Evolutionary conservation across 2,329 filamentous ascomycete species (phyloP), one percentile per base, ranked within the genome.

Genomic region (Basipetospora chlamydospora): DNA sequence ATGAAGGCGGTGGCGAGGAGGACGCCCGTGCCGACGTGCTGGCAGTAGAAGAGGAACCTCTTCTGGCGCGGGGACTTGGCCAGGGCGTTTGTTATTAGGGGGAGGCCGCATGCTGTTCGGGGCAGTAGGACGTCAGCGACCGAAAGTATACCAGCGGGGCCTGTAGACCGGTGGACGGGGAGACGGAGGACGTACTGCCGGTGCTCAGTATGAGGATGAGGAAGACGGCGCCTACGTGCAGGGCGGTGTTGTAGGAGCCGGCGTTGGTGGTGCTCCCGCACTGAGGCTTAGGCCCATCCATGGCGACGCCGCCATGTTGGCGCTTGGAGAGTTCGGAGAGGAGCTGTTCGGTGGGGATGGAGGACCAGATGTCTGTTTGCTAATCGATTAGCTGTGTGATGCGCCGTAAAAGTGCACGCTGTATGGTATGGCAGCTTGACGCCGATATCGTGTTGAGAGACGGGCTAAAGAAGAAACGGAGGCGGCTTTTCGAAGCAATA

Each of bases 1-100:
- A 88, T 81, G 49, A 90, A 90, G 38, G 83, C 82, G 1, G 83
- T 90, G 9, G 84, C 82, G 42, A 90, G 78, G n/a, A 90, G 63
- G 15, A 90, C 84, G 41, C 83, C 83, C 1, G 83, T 90, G 49
- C 83, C 80, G 44, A 84, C 80, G 58, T 85, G 80, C 44, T 80
- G 73, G 47, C 74, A 77, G 43, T 77, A 61, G 52, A 80, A 79
- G 43, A 80, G 66, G 46, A 80, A 65, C 16, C 55, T 64, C 43
- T 64, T 66, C 36, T 77, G 75, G 38, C 69, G 67, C 35, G 63
- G 67, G 38, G 74, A 64, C 33, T 66, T 64, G 26, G 67, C 69
- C 26, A 67, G 61, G 43, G 71, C 67, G 37, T 70, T 67, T 8
- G 73, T 77, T 38, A 82, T 56, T 23, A 82, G 59, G 2, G 78